These are phyloP conservation scores for Hippophae gyantsensis DNA, from an alignment of 306 rosid species.

Conservation along the genomic window DNA sequence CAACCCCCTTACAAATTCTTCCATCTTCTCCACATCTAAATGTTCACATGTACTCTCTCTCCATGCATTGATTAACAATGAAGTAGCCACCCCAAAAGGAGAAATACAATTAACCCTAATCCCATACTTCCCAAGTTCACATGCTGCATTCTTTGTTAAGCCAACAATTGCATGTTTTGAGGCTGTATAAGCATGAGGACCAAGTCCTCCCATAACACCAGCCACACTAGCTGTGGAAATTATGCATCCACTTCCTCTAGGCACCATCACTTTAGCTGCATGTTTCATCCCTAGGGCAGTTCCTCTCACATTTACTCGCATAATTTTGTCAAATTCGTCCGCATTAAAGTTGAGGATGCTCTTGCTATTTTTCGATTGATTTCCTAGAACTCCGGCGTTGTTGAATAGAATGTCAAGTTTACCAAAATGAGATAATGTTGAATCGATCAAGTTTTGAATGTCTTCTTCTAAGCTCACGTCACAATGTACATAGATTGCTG, in stretches of 20 bases:
- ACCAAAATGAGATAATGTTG: slow-evolving; percentile 39
- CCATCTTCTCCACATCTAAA: slow-evolving; percentile 14
- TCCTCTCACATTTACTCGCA: slow-evolving; percentile 55
- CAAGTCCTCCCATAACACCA: slow-evolving; percentile 57
- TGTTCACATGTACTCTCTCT: background rate
- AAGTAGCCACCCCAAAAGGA: slow-evolving; percentile 33
- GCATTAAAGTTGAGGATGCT: slow-evolving; percentile 47
- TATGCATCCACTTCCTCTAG: slow-evolving; percentile 32
- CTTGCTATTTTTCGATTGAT: slow-evolving; percentile 35
- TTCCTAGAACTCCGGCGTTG: slow-evolving; percentile 64
- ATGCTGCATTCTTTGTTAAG: slow-evolving; percentile 44
- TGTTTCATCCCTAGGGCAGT: slow-evolving; percentile 59
- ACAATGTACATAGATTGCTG: slow-evolving; percentile 45
- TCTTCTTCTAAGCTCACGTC: slow-evolving; percentile 61
- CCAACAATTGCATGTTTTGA: slow-evolving; percentile 81
- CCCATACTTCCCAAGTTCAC: slow-evolving; percentile 54
- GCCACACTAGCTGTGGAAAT: slow-evolving; percentile 55
- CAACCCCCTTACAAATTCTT: slow-evolving; percentile 16
- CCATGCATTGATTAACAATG: slow-evolving; percentile 25
- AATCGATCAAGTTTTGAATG: slow-evolving; percentile 33
- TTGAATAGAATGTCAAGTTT: slow-evolving; percentile 64
- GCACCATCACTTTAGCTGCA: slow-evolving; percentile 61
- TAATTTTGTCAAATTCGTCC: slow-evolving; percentile 40
- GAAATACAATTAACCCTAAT: slow-evolving; percentile 47
- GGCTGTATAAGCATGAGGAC: slow-evolving; percentile 62